Conservation (phyloP, 768 basidiomycete genomes). For the Leccinum aurantiacum region DNA sequence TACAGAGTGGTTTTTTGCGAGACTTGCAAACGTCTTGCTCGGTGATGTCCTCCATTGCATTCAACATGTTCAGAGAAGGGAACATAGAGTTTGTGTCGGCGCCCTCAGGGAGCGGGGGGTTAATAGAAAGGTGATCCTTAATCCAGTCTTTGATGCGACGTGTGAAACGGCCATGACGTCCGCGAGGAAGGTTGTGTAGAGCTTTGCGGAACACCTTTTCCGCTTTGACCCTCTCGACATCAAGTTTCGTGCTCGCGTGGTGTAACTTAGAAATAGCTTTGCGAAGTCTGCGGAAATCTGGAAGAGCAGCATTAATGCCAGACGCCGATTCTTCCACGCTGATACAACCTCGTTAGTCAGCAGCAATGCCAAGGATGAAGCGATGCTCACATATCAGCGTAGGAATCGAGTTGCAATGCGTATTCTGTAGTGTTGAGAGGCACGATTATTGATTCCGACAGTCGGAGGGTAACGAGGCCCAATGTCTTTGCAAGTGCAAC, state of each 20-base stretch:
- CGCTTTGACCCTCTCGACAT: slow-evolving; percentile 56
- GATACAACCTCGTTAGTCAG: slow-evolving; percentile 1
- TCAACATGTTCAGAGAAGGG: slow-evolving; percentile 4
- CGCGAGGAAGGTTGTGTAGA: slow-evolving; percentile 31
- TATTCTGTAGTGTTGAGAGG: slow-evolving; percentile 81
- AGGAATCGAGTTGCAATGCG: slow-evolving; percentile 57
- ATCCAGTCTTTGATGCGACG: slow-evolving; percentile 26
- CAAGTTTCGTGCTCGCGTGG: slow-evolving; percentile 52
- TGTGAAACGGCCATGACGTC: not conserved
- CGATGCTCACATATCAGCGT: slow-evolving; percentile 55
- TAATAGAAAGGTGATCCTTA: slow-evolving; percentile 20
- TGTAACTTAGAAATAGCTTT: slow-evolving; percentile 48
- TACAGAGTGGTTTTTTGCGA: slow-evolving; percentile 35
- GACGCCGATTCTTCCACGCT: slow-evolving; percentile 55
- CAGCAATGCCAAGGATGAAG: slow-evolving; percentile 25
- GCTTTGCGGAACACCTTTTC: slow-evolving; percentile 52
- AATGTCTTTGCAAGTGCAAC: slow-evolving; percentile 65
- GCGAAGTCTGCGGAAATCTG: slow-evolving; percentile 45
- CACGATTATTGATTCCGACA: slow-evolving; percentile 60
- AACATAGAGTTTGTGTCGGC: slow-evolving; percentile 3
- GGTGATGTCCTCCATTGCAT: not conserved
- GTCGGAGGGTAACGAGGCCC: slow-evolving; percentile 57
- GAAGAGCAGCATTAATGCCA: slow-evolving; percentile 9
- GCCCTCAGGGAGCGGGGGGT: not conserved
- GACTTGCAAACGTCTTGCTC: slow-evolving; percentile 12